Percentiles rank a stretch among this genome's conserved stretches.
Evolutionary conservation across 2,329 filamentous ascomycete genomes (phyloP).

Genomic region (Phoma sp.): DNA sequence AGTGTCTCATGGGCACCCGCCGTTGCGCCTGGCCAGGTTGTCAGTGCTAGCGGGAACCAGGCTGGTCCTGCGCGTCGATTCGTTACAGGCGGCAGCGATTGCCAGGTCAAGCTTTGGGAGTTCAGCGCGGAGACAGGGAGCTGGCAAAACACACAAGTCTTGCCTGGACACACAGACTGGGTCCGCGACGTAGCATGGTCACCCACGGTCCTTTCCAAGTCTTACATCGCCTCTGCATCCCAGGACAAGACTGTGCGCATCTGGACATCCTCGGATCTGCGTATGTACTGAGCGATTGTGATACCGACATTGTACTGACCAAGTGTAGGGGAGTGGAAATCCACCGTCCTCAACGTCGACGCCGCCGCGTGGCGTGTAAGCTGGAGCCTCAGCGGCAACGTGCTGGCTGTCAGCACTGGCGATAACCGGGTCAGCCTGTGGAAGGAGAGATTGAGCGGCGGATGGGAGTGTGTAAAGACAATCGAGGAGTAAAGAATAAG

Average conservation of each 20-base stretch:
- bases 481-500: constrained; percentile 74
- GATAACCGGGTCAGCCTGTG: constrained; percentile 98
- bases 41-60: constrained; percentile 69
- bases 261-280: constrained; percentile 71
- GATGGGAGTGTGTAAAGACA: constrained; percentile 97
- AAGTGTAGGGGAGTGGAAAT: constrained; percentile 72
- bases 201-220: constrained; percentile 91
- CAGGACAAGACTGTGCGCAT: constrained; percentile 98
- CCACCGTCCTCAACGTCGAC: constrained; percentile 86
- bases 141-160: constrained; percentile 59
- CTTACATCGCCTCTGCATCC: constrained; percentile 92
- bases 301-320: constrained; percentile 53
- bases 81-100: constrained; percentile 94
- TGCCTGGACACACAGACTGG: constrained; percentile 91
- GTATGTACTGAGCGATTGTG: constrained; percentile 25
- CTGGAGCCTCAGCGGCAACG: constrained; percentile 97
- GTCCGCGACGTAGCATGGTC: constrained; percentile 98
- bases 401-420: constrained; percentile 88
- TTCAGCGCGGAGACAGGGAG: constrained; percentile 64
- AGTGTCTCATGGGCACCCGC: constrained; percentile 94
- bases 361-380: constrained; percentile 93
- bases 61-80: constrained; percentile 72
- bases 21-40: constrained; percentile 80
- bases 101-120: constrained; percentile 90
- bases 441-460: constrained; percentile 97